Evolutionary conservation across 139 green algal species (phyloP).

Genomic region (Haematococcus lacustris): DNA sequence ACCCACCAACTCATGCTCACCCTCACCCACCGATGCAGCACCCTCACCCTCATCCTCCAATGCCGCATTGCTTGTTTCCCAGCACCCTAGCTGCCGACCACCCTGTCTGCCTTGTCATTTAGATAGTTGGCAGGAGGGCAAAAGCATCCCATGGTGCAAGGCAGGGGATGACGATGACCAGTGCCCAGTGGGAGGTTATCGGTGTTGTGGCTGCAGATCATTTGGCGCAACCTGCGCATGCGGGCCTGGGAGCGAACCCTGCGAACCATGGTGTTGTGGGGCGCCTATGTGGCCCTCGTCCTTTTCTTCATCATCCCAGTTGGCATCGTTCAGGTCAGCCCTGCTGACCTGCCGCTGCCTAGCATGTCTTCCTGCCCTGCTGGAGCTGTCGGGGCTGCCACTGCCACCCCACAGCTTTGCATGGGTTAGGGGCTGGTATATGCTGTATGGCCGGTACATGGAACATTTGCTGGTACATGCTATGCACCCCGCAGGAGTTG

Average conservation of each 20-base stretch:
- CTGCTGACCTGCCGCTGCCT: neutral
- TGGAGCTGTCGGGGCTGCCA: too few species aligned
- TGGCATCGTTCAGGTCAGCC: constrained; percentile 8
- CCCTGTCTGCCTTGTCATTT: neutral
- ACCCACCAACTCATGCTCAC: neutral
- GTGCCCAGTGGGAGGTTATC: constrained; percentile 11
- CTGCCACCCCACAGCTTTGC: neutral
- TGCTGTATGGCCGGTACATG: neutral
- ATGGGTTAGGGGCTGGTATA: neutral
- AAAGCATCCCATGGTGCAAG: neutral
- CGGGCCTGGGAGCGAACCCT: neutral
- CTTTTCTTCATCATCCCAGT: constrained; percentile 26
- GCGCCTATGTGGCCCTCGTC: constrained; percentile 16
- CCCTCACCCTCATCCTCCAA: neutral
- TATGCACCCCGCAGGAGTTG: too few species aligned
- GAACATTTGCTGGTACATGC: too few species aligned
- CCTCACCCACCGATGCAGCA: neutral
- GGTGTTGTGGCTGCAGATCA: constrained; percentile 22
- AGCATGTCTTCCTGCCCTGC: too few species aligned
- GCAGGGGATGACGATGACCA: neutral
- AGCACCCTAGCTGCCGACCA: neutral
- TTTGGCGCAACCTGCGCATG: constrained; percentile 18
- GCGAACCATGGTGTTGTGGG: constrained; percentile 9
- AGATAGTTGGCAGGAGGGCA: neutral
- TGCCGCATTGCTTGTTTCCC: neutral